Evolutionary conservation across 257 asterid genomes (phyloP).

Genomic region (Nicotiana otophora): DNA sequence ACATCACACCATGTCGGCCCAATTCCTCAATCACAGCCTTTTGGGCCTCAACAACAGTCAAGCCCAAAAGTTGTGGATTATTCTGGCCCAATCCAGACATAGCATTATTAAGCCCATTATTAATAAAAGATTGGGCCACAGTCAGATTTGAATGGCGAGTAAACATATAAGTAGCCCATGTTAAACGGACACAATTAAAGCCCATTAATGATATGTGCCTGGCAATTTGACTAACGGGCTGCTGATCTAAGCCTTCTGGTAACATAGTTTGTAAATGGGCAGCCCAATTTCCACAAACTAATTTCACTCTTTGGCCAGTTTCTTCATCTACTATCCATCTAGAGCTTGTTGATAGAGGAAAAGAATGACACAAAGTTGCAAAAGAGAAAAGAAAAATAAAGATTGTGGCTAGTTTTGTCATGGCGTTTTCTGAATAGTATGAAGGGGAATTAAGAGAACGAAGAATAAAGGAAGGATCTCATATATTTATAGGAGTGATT

Average conservation of each 20-base stretch:
- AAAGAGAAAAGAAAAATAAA: conserved; percentile 16
- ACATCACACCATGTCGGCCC: conserved; percentile 37
- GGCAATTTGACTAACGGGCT: conserved; percentile 29
- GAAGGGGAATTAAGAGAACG: not conserved
- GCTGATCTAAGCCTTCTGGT: conserved; percentile 54
- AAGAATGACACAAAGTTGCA: conserved; percentile 19
- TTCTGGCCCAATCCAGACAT: conserved; percentile 23
- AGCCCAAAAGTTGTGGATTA: conserved; percentile 30
- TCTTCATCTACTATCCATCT: conserved; percentile 51
- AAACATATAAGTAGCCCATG: conserved; percentile 60
- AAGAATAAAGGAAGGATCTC: not conserved
- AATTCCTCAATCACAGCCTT: conserved; percentile 40
- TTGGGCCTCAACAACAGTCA: conserved; percentile 46
- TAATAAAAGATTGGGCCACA: conserved; percentile 19
- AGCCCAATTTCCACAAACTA: conserved; percentile 53
- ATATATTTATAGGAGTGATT: not conserved
- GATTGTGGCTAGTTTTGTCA: not conserved
- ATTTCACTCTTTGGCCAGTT: conserved; percentile 39
- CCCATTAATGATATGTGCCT: conserved; percentile 35
- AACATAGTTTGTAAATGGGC: conserved; percentile 54
- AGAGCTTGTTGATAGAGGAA: conserved; percentile 47
- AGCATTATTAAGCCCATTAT: conserved; percentile 31
- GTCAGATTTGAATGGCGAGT: conserved; percentile 28
- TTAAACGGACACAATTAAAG: conserved; percentile 60
- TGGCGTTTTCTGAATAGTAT: not conserved